Percentiles rank a stretch among this genome's conserved stretches.
These are phyloP conservation scores for Penicillium nordicum DNA, from an alignment of 2,329 filamentous ascomycete species.

Conservation along the genomic window DNA sequence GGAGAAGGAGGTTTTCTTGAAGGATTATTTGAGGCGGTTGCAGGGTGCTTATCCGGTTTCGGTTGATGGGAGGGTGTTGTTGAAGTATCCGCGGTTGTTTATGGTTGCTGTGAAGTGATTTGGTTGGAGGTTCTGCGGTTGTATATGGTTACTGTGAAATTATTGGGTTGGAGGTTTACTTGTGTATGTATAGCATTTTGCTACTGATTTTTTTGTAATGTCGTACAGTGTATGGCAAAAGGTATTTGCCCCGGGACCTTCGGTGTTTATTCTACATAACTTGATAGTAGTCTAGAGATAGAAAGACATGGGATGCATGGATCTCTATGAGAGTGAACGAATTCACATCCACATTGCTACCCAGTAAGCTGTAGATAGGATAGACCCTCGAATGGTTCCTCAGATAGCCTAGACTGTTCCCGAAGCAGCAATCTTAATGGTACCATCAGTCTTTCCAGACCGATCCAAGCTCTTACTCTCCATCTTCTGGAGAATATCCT, in stretches of 20 bases:
- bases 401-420: neutral
- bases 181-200: neutral
- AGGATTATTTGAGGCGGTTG: constrained; percentile 48
- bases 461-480: constrained; percentile 36
- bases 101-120: constrained; percentile 44
- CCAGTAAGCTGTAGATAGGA: neutral
- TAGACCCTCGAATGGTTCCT: neutral
- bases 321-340: neutral
- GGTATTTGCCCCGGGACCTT: rapidly evolving
- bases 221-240: too few relatives aligned
- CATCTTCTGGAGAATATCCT: constrained; percentile 53
- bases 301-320: neutral
- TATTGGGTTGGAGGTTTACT: neutral
- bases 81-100: constrained; percentile 57
- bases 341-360: neutral
- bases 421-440: constrained; percentile 9
- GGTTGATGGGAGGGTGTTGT: constrained; percentile 52
- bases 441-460: constrained; percentile 6
- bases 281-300: neutral
- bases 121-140: constrained; percentile 52
- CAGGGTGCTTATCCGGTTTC: constrained; percentile 44
- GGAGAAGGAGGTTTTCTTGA: constrained; percentile 46
- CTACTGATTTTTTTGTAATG: neutral
- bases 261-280: neutral
- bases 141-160: constrained; percentile 51